phyloP scores from a whole-genome alignment of 495 filamentous ascomycete genomes.

The Aspergillus saccharolyticus region DNA sequence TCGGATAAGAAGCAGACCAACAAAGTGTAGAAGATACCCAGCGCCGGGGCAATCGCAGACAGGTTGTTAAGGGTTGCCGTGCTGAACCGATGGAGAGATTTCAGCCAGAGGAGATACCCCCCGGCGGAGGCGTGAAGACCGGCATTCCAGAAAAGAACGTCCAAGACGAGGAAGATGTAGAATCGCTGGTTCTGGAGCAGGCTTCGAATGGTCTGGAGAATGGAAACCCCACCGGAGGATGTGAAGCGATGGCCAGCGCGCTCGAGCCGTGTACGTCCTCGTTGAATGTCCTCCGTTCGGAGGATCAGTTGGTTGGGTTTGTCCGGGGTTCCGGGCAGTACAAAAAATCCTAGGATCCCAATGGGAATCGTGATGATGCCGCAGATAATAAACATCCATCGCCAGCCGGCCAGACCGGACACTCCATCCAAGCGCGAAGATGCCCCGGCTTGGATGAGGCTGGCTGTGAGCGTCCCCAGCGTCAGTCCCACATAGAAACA shows the following conservation, averaged over 20 bases:
- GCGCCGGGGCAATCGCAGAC: slow-evolving; percentile 33
- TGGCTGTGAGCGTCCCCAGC: slow-evolving; percentile 46
- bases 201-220: neutral
- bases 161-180: slow-evolving; percentile 39
- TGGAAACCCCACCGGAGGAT: too few relatives aligned
- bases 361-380: slow-evolving; percentile 46
- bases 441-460: slow-evolving; percentile 45
- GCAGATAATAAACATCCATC: slow-evolving; percentile 53
- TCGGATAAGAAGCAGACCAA: slow-evolving; percentile 45
- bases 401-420: slow-evolving; percentile 45
- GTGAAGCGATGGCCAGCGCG: slow-evolving; percentile 10
- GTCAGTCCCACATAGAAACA: slow-evolving; percentile 46
- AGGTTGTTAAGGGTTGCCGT: slow-evolving; percentile 39
- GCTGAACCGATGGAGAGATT: slow-evolving; percentile 33
- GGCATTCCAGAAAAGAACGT: slow-evolving; percentile 49
- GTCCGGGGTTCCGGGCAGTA: slow-evolving; percentile 38
- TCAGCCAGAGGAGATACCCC: slow-evolving; percentile 43
- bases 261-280: slow-evolving; percentile 18
- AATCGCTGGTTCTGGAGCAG: slow-evolving; percentile 21
- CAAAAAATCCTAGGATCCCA: slow-evolving; percentile 39
- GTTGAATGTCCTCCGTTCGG: slow-evolving; percentile 32
- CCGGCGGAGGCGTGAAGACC: slow-evolving; percentile 23
- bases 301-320: slow-evolving; percentile 40
- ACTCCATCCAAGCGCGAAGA: slow-evolving; percentile 40
- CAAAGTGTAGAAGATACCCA: slow-evolving; percentile 43